Percentiles rank a stretch among this genome's conserved stretches.
These are phyloP conservation scores for Fusarium bulbicola DNA, from an alignment of 2,329 filamentous ascomycete species.

Conservation along the genomic window DNA sequence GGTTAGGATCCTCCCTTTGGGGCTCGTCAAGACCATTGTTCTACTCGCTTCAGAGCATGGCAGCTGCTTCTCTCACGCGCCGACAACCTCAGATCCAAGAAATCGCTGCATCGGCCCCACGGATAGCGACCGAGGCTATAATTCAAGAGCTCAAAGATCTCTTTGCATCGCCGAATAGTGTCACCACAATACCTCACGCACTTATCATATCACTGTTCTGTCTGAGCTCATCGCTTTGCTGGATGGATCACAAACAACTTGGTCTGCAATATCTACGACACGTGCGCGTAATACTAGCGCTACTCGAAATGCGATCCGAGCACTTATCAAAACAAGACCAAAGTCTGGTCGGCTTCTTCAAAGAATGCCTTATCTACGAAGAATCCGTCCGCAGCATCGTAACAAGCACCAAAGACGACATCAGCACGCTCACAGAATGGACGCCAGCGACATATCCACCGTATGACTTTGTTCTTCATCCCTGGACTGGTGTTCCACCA, in stretches of 20 bases:
- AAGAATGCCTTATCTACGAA: conserved; percentile 32
- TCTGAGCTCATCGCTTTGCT: conserved; percentile 34
- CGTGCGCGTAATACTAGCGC: conserved; percentile 26
- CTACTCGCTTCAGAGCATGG: conserved; percentile 37
- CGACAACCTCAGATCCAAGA: conserved; percentile 27
- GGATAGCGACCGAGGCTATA: conserved; percentile 29
- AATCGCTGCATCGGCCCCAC: conserved; percentile 21
- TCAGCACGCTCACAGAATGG: conserved; percentile 33
- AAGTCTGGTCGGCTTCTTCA: conserved; percentile 29
- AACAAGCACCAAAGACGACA: conserved; percentile 28
- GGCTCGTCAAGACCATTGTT: conserved; percentile 18
- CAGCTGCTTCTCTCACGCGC: conserved; percentile 20
- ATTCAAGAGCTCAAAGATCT: conserved; percentile 25
- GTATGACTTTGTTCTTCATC: conserved; percentile 28
- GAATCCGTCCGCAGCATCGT: conserved; percentile 33
- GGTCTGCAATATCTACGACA: conserved; percentile 33
- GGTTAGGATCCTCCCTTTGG: conserved; percentile 26
- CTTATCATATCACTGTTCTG: conserved; percentile 32
- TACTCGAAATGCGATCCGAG: conserved; percentile 26
- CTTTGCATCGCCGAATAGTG: conserved; percentile 22
- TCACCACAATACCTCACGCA: conserved; percentile 16
- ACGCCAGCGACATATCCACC: conserved; percentile 1
- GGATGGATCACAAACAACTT: conserved; percentile 33
- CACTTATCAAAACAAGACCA: conserved; percentile 19
- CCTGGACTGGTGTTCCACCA: conserved; percentile 34